Evolutionary conservation across 768 basidiomycete species (phyloP), one percentile per base, ranked within the genome.

Genomic region (Pulveroboletus sp.): DNA sequence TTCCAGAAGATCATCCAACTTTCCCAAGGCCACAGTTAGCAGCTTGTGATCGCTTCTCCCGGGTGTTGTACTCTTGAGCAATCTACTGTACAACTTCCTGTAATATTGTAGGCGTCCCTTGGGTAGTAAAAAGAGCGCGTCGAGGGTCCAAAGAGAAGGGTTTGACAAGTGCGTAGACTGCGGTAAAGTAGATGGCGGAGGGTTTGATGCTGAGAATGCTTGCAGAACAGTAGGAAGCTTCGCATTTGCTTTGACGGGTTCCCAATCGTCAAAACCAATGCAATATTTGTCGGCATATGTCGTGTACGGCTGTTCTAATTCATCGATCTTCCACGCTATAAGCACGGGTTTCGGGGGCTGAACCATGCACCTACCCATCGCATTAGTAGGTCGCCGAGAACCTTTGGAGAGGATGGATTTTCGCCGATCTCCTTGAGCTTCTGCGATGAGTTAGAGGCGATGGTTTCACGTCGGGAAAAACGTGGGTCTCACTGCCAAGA

Each of bases 361-460:
- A 45, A 34, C 20, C 21, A 47, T 41, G 38, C 40, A 71, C 89
- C 52, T 56, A 95, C 95, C 97, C 95, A 98, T 71, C 88, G 84
- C 88, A 97, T 97, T 45, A 99, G 75, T 34, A 99, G 74, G 67
- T 98, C 95, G 34, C 97, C 94, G 24, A 99, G 75, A 12, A 87
- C 92, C 63, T 94, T 97, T 6, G 94, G 93, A 12, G 90, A 91
- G 5, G 90, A 85, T 2, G 95, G 94, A 69, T 86, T 90, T 16
- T 88, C 81, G 17, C 93, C 94, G 53, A 98, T 93, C 51, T 95
- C 94, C 68, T 89, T 93, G 46, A 98, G 74, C 82, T 89, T 90
- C 94, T 97, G 67, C 27, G 48, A 51, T 50, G 45, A 53, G 43
- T 63, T 57, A 54, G 53, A 40, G 9, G 43, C 14, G n/a, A 39